phyloP scores from a whole-genome alignment of 73 alveolate species.

The Symbiodinium natans region DNA sequence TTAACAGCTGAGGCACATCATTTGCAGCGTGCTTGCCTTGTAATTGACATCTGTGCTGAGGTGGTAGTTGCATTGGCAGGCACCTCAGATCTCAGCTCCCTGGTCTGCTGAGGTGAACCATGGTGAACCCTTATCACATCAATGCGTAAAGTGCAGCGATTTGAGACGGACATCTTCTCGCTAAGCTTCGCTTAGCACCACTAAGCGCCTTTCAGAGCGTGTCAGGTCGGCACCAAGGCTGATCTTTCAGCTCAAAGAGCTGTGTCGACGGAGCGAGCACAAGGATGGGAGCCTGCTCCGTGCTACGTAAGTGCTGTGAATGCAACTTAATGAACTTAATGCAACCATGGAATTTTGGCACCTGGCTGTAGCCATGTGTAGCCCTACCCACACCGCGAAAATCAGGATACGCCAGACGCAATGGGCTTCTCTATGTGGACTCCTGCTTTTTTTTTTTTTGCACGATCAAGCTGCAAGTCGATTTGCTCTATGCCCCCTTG shows the following conservation, averaged over 20 bases:
- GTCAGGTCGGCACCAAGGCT: conserved; percentile 92
- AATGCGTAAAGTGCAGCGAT: too few species aligned
- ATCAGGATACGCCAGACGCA: conserved; percentile 58
- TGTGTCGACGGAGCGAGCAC: conserved; percentile 73
- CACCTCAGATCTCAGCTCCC: background rate
- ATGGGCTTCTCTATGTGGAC: conserved; percentile 88
- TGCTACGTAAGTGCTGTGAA: background rate
- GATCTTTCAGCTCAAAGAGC: conserved; percentile 72
- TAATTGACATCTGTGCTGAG: background rate
- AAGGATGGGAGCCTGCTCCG: conserved; percentile 8
- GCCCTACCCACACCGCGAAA: too few species aligned
- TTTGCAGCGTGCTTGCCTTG: background rate
- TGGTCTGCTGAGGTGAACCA: too few species aligned
- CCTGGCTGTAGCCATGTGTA: background rate
- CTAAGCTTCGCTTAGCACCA: too few species aligned
- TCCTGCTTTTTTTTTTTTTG: background rate
- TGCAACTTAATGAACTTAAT: background rate
- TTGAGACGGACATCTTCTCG: too few species aligned
- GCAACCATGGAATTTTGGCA: background rate
- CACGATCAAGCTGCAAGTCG: too few species aligned
- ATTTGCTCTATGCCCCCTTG: too few species aligned
- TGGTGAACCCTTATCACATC: too few species aligned
- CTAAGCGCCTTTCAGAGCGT: too few species aligned
- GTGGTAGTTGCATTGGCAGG: conserved; percentile 64
- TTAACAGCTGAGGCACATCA: background rate